Evolutionary conservation across 805 yeast genomes (phyloP).

Genomic region (Alloascoidea hylecoeti): DNA sequence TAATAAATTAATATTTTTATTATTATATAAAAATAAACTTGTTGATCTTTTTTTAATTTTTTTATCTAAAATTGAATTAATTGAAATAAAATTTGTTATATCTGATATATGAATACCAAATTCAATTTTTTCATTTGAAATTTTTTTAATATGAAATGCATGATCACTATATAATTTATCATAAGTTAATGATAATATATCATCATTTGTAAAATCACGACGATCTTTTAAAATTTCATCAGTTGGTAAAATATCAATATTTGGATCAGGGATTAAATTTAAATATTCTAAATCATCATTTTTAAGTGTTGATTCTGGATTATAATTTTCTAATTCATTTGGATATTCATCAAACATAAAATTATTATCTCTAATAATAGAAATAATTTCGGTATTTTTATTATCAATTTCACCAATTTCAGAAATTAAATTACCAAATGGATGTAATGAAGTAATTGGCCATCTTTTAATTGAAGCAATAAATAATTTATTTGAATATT

Average conservation of each 20-base stretch:
- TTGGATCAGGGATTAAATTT: slow-evolving; percentile 18
- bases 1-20: slow-evolving; percentile 37
- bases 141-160: slow-evolving; percentile 56
- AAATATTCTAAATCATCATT: slow-evolving; percentile 12
- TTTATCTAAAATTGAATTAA: slow-evolving; percentile 56
- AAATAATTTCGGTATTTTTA: slow-evolving; percentile 56
- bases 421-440: slow-evolving; percentile 72
- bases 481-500: slow-evolving; percentile 53
- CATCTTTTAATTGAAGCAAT: slow-evolving; percentile 79
- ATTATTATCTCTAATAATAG: slow-evolving; percentile 69
- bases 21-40: slow-evolving; percentile 70
- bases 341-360: slow-evolving; percentile 71
- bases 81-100: slow-evolving; percentile 44
- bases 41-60: slow-evolving; percentile 71
- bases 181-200: slow-evolving; percentile 45
- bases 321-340: slow-evolving; percentile 17
- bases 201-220: slow-evolving; percentile 36
- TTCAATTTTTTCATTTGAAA: slow-evolving; percentile 46
- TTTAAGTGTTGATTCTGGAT: slow-evolving; percentile 14
- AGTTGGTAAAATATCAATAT: slow-evolving; percentile 11
- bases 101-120: slow-evolving; percentile 68
- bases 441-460: slow-evolving; percentile 89
- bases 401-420: slow-evolving; percentile 62
- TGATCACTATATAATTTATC: slow-evolving; percentile 46
- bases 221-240: slow-evolving; percentile 19